Evolutionary conservation across 768 basidiomycete species (phyloP), one percentile per base, ranked within the genome.

Genomic region (Naganishia vaughanmartiniae): DNA sequence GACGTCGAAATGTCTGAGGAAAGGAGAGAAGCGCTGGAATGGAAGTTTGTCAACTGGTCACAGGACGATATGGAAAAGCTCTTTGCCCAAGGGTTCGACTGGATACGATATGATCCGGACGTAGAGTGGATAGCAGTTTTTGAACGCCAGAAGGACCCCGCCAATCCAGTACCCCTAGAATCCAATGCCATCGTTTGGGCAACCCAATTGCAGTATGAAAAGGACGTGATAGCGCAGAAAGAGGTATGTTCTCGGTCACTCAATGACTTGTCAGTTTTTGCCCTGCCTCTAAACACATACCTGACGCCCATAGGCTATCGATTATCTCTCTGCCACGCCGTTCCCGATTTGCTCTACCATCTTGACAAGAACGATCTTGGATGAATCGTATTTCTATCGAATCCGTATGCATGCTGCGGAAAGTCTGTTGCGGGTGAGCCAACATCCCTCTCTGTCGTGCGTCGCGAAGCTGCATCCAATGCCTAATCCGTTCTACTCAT

Each of bases 71-170:
- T 96, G 77, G 88, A 89, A 71, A 84, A 86, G 53, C 95, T 98
- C 92, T 89, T 90, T 46, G 91, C 91, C 21, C 94, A 95, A 73
- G 95, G 93, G 3, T 99, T 97, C 81, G 96, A 99, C 82, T 99
- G 95, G 95, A 98, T 99, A 70, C 85, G 96, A 73, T 91, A 98
- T 86, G 96, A 99, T 78, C 93, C 96, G 19, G 96, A 99, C 79
- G 94, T 96, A 80, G 96, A 99, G 83, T 99, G 96, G 96, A 90
- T 98, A 67, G 90, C 92, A n/a, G 86, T 86, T 46, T 87, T 97
- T 72, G 88, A 88, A 73, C 98, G 17, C 73, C 69, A 60, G 31
- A 69, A 69, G 46, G 46, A 45, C 14, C 56, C 46, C 26, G 42
- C 21, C 17, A 56, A 39, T 45, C 31, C 30, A 48, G 39, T 19